A percentile compares a stretch with the other conserved stretches of the same genome.
Evolutionary conservation across 345 rosid genomes (phyloP).

Genomic region (Arabis hirsuta): DNA sequence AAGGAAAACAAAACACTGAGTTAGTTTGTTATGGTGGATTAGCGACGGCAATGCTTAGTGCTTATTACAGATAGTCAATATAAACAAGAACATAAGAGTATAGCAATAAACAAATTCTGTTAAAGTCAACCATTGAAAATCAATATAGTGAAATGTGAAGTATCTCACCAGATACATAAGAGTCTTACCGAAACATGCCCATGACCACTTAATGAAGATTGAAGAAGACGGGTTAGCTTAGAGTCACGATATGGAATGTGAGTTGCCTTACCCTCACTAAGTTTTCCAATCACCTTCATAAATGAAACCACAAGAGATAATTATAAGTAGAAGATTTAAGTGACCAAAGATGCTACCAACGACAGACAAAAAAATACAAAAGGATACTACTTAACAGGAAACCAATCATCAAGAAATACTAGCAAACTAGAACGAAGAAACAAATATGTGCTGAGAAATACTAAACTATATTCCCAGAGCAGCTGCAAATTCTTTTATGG

Average conservation of each 20-base stretch:
- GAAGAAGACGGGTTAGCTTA: constrained; percentile 98
- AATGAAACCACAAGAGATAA: constrained; percentile 32
- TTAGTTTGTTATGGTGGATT: neutral
- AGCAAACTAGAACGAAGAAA: constrained; percentile 15
- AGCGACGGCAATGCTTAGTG: neutral
- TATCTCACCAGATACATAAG: constrained; percentile 20
- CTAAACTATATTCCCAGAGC: neutral
- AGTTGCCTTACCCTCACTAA: constrained; percentile 98
- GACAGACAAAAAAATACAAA: constrained; percentile 5
- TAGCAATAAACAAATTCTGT: neutral
- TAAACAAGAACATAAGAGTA: constrained; percentile 15
- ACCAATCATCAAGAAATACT: constrained; percentile 11
- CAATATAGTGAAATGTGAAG: constrained; percentile 18
- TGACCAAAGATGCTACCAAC: constrained; percentile 20
- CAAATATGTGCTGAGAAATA: neutral
- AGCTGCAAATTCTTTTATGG: constrained; percentile 26
- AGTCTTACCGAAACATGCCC: constrained; percentile 98
- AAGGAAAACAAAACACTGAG: constrained; percentile 22
- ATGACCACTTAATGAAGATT: constrained; percentile 94
- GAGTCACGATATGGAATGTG: constrained; percentile 99
- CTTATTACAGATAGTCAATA: constrained; percentile 15
- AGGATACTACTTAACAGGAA: constrained; percentile 5
- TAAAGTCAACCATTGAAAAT: constrained; percentile 19
- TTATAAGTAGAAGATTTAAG: constrained; percentile 19
- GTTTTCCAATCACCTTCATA: constrained; percentile 93